phyloP scores from a whole-genome alignment of 192 early-diverging fungal genomes.

The Umbelopsis vinacea region DNA sequence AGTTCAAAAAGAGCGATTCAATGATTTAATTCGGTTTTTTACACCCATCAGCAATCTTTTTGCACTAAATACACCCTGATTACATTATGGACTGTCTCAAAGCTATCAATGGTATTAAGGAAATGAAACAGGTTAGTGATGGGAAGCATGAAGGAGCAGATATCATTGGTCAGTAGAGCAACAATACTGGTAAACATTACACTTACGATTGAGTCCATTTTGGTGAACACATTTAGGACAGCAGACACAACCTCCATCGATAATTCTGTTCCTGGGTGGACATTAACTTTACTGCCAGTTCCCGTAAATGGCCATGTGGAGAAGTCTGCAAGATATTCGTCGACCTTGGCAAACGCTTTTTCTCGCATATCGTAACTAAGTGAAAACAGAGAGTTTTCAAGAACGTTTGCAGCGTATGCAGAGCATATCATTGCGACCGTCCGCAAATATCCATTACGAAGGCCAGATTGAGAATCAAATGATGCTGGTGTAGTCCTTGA shows the following conservation, averaged over 20 bases:
- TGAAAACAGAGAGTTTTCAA: conserved; percentile 91
- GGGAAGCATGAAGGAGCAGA: no score
- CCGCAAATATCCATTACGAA: conserved; percentile 66
- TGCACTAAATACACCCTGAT: conserved; percentile 9
- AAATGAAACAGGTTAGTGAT: not conserved
- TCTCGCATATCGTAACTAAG: conserved; percentile 88
- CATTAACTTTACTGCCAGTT: conserved; percentile 54
- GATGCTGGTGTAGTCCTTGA: conserved; percentile 63
- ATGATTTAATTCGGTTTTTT: not conserved
- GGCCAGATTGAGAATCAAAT: conserved; percentile 54
- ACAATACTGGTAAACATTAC: no score
- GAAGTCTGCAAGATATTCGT: conserved; percentile 89
- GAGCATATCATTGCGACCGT: conserved; percentile 92
- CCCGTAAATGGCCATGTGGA: conserved; percentile 73
- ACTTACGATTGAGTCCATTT: conserved; percentile 85
- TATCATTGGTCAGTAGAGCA: no score
- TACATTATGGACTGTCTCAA: conserved; percentile 1
- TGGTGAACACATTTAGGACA: conserved; percentile 85
- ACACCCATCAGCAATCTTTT: conserved; percentile 5
- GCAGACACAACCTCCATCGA: conserved; percentile 73
- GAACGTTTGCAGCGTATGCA: conserved; percentile 95
- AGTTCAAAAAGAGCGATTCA: not conserved
- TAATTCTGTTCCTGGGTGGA: conserved; percentile 60
- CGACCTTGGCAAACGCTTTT: conserved; percentile 84
- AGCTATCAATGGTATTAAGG: not conserved